These are phyloP conservation scores for Leishmania amazonensis DNA, from an alignment of 208 protist species.

Conservation along the genomic window DNA sequence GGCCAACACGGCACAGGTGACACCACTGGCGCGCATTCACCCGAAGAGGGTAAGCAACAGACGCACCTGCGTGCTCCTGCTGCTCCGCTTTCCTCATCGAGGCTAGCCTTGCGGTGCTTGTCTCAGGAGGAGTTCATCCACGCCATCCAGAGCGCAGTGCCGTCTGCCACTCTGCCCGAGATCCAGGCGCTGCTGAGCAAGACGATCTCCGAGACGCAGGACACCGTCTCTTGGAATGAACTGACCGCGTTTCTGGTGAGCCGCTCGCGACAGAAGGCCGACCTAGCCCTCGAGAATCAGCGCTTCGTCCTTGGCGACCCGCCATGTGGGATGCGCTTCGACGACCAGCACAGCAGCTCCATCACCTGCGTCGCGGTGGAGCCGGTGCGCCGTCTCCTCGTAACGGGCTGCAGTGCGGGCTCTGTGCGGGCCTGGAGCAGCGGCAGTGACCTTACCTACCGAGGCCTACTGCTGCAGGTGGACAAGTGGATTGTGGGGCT, in stretches of 20 bases:
- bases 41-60: neutral
- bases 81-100: neutral
- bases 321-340: conserved; percentile 25
- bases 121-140: conserved; percentile 30
- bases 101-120: conserved; percentile 22
- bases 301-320: conserved; percentile 48
- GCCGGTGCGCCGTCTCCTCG: conserved; percentile 38
- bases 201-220: conserved; percentile 72
- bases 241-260: conserved; percentile 79
- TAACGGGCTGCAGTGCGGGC: conserved; percentile 78
- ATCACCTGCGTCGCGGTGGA: conserved; percentile 46
- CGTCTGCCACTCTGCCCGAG: conserved; percentile 41
- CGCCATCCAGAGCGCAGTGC: conserved; percentile 33
- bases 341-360: conserved; percentile 47
- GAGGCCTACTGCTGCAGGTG: conserved; percentile 64
- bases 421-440: conserved; percentile 75
- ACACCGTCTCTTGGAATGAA: conserved; percentile 73
- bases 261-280: conserved; percentile 57
- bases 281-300: conserved; percentile 51
- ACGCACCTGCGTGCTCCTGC: neutral
- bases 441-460: conserved; percentile 43
- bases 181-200: conserved; percentile 69
- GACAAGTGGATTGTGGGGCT: conserved; percentile 81
- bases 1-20: neutral
- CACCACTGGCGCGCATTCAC: neutral